Percentiles rank a stretch among this genome's conserved stretches.
Conservation (phyloP, 2,329 filamentous ascomycete species). For the Monosporascus sp. region DNA sequence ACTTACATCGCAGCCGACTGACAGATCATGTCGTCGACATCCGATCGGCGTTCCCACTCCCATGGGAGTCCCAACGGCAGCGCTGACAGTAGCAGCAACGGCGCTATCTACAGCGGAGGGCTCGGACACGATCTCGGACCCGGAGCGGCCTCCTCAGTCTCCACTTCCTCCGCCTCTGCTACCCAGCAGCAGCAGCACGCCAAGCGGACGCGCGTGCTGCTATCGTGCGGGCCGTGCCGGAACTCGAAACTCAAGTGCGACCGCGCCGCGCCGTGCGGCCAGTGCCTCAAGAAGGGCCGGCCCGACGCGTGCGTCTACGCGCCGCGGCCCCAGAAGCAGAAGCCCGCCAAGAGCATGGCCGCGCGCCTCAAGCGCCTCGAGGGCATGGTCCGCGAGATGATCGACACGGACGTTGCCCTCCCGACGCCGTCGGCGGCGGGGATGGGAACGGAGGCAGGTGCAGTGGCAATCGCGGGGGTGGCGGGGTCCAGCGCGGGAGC, state of each 20-base stretch:
- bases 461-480: not conserved
- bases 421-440: not conserved
- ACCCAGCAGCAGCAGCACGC: constrained; percentile 5
- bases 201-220: constrained; percentile 44
- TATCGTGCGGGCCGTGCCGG: constrained; percentile 49
- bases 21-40: no score
- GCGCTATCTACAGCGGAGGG: no score
- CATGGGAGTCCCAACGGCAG: no score
- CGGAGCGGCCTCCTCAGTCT: not conserved
- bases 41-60: no score
- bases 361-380: constrained; percentile 50
- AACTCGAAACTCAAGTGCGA: constrained; percentile 54
- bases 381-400: constrained; percentile 52
- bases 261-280: constrained; percentile 44
- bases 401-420: constrained; percentile 33
- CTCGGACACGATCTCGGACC: not conserved
- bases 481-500: not conserved
- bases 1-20: no score
- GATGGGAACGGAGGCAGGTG: not conserved
- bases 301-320: constrained; percentile 44
- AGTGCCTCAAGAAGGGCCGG: constrained; percentile 46
- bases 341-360: constrained; percentile 45
- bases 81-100: no score
- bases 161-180: not conserved
- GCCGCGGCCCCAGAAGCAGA: constrained; percentile 36